Percentiles rank a stretch among this genome's conserved stretches.
Evolutionary conservation across 2,329 filamentous ascomycete species (phyloP).

Genomic region (Mariannaea elegans): DNA sequence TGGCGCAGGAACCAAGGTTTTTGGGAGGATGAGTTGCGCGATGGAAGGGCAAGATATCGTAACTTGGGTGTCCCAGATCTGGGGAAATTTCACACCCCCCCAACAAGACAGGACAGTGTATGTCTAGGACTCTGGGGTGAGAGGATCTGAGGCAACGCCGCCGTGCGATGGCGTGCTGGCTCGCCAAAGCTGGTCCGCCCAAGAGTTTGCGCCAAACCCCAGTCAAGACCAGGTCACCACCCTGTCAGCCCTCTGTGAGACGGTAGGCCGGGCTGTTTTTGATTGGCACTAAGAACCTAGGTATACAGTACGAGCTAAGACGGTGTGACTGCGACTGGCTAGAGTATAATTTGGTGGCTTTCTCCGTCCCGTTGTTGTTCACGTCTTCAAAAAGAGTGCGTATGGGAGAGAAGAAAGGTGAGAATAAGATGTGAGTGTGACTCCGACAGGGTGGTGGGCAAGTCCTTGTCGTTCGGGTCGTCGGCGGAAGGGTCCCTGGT

Average conservation of each 20-base stretch:
- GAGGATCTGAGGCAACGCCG: constrained; percentile 40
- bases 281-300: constrained; percentile 12
- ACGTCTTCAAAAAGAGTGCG: not conserved
- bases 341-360: not conserved
- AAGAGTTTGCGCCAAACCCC: constrained; percentile 32
- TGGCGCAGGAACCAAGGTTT: constrained; percentile 36
- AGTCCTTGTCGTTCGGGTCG: constrained; percentile 33
- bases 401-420: not conserved
- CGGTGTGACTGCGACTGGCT: constrained; percentile 8
- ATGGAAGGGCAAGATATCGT: constrained; percentile 42
- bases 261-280: constrained; percentile 21
- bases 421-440: not conserved
- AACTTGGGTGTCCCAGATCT: constrained; percentile 32
- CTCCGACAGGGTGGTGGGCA: constrained; percentile 19
- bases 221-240: constrained; percentile 27
- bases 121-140: constrained; percentile 17
- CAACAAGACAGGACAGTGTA: constrained; percentile 3
- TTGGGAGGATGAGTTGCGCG: constrained; percentile 37
- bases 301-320: constrained; percentile 17
- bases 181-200: constrained; percentile 31
- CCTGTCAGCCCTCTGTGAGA: constrained; percentile 25
- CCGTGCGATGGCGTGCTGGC: constrained; percentile 42
- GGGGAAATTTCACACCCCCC: constrained; percentile 29
- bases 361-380: not conserved
- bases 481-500: constrained; percentile 31